phyloP scores from a whole-genome alignment of 2,329 filamentous ascomycete species.

The Lasiodiplodia theobromae region DNA sequence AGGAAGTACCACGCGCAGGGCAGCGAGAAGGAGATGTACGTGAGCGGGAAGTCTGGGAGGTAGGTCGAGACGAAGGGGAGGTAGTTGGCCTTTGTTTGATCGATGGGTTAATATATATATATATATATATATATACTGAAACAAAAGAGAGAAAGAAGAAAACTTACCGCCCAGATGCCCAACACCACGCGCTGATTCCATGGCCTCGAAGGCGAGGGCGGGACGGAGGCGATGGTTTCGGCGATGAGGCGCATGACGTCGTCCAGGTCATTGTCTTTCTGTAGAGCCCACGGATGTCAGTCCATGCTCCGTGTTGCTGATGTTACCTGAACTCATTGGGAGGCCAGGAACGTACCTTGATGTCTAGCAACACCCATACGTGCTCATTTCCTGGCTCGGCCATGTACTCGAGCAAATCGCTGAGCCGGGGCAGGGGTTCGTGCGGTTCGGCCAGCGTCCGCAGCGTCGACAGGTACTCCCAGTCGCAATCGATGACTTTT shows the following conservation, averaged over 20 bases:
- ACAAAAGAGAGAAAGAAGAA: no score
- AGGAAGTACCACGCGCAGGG: slow-evolving; percentile 77
- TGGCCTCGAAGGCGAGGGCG: slow-evolving; percentile 53
- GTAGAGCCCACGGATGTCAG: slow-evolving; percentile 22
- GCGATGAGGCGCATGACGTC: slow-evolving; percentile 75
- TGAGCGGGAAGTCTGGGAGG: slow-evolving; percentile 68
- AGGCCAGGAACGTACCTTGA: slow-evolving; percentile 70
- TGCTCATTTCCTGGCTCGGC: slow-evolving; percentile 68
- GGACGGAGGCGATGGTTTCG: slow-evolving; percentile 64
- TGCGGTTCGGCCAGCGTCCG: slow-evolving; percentile 72
- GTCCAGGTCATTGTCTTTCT: slow-evolving; percentile 74
- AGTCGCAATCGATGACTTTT: slow-evolving; percentile 77
- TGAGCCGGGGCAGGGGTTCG: slow-evolving; percentile 74
- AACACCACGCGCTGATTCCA: slow-evolving; percentile 80
- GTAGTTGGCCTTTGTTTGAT: slow-evolving; percentile 64
- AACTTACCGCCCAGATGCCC: slow-evolving; percentile 77
- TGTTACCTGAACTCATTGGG: no score
- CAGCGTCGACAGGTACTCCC: slow-evolving; percentile 73
- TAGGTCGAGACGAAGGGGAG: slow-evolving; percentile 68
- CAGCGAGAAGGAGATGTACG: slow-evolving; percentile 73
- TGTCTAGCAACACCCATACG: slow-evolving; percentile 85
- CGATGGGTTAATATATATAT: slow-evolving; percentile 23
- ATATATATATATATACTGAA: no score
- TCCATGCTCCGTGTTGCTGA: background rate
- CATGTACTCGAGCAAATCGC: slow-evolving; percentile 77